phyloP scores from a whole-genome alignment of 345 rosid species.

The Corymbia maculata region DNA sequence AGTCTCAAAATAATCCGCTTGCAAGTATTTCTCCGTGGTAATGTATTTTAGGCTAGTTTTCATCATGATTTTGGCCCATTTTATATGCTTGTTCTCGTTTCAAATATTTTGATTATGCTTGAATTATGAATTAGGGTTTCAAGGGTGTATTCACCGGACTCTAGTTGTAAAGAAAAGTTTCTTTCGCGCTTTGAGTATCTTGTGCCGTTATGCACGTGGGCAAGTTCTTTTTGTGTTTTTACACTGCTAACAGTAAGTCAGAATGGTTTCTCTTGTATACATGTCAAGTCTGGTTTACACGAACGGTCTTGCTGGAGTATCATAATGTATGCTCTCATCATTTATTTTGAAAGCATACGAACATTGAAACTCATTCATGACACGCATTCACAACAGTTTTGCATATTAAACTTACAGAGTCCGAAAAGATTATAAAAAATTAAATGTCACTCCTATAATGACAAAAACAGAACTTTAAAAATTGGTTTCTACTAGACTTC shows the following conservation, averaged over 20 bases:
- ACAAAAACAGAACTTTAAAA: neutral
- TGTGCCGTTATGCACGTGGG: neutral
- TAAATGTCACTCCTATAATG: neutral
- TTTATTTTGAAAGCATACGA: neutral
- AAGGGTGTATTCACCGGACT: neutral
- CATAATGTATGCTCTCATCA: neutral
- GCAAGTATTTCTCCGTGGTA: neutral
- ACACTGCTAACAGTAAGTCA: neutral
- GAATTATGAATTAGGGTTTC: neutral
- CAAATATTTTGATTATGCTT: neutral
- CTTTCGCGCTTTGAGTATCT: neutral
- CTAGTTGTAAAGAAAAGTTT: neutral
- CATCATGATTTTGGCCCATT: neutral
- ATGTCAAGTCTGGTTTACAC: neutral
- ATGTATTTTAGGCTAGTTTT: neutral
- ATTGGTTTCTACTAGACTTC: neutral
- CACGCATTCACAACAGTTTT: neutral
- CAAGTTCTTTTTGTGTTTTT: neutral
- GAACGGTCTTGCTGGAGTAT: neutral
- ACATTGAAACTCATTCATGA: neutral
- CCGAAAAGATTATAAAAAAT: neutral
- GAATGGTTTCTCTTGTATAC: neutral
- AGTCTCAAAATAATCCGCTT: neutral
- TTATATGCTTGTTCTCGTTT: neutral
- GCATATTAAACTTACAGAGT: neutral